A percentile compares a stretch with the other conserved stretches of the same genome.
Evolutionary conservation across 2,329 filamentous ascomycete genomes (phyloP).

Genomic region (Colletotrichum incanum): DNA sequence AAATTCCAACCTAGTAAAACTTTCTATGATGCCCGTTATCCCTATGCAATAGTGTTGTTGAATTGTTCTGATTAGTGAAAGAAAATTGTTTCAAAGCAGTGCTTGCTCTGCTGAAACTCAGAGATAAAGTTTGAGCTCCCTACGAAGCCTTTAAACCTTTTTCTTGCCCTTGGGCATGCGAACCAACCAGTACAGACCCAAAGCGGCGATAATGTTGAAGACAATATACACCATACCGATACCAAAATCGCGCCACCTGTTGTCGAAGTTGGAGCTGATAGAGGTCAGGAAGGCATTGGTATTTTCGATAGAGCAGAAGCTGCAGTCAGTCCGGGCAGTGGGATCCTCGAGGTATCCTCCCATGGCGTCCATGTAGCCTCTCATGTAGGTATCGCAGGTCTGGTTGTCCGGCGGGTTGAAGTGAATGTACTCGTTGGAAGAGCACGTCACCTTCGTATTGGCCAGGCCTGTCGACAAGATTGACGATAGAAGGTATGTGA

Average conservation of each 20-base stretch:
- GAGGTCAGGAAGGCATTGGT: slow-evolving; percentile 57
- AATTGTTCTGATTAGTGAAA: background rate
- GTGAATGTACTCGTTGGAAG: slow-evolving; percentile 62
- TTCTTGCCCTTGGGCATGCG: slow-evolving; percentile 51
- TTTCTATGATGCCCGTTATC: slow-evolving; percentile 5
- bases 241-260: slow-evolving; percentile 71
- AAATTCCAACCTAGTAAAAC: background rate
- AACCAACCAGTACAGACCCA: slow-evolving; percentile 64
- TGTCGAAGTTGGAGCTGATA: slow-evolving; percentile 61
- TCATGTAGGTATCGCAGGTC: slow-evolving; percentile 66
- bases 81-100: background rate
- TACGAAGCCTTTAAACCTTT: slow-evolving; percentile 13
- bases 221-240: slow-evolving; percentile 67
- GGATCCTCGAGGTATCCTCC: slow-evolving; percentile 66
- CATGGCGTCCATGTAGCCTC: slow-evolving; percentile 56
- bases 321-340: slow-evolving; percentile 58
- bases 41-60: background rate
- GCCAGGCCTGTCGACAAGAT: slow-evolving; percentile 61
- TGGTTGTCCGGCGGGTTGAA: slow-evolving; percentile 66
- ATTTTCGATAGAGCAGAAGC: slow-evolving; percentile 57
- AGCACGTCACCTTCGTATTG: slow-evolving; percentile 46
- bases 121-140: background rate
- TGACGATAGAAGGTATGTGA: slow-evolving; percentile 78
- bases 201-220: slow-evolving; percentile 64
- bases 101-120: background rate